Evolutionary conservation across 2,329 filamentous ascomycete genomes (phyloP), one percentile per base, ranked within the genome.

Genomic region (Stemphylium lycopersici): DNA sequence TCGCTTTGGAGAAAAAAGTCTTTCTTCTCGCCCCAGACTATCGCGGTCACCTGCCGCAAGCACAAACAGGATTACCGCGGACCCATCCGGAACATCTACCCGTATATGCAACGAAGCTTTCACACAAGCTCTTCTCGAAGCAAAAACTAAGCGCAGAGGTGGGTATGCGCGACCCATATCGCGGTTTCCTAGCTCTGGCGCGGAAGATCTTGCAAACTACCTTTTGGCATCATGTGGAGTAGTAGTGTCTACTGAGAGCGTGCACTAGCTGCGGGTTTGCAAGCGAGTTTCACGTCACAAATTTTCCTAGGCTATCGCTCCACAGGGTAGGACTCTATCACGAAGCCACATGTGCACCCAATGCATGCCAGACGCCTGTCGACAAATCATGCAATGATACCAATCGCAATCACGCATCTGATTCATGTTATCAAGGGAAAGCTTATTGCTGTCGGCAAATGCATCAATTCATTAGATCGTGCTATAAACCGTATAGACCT

Each of bases 391-490:
- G 26, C 26, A 3, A 29, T 29, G 5, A 34, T 3, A 44, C 12
- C 18, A 6, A 22, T 31, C 13, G 22, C n/a, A 16, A 11, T 45
- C 32, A 45, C 31, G 7, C 20, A 26, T 34, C n/a, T n/a, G 1
- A 3, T 10, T 16, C 3, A 12, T 44, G 12, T 15, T n/a, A 45
- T 5, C 2, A 39, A 3, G 3, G 15, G 11, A 32, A 29, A 18
- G 4, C 12, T 26, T 44, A 24, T n/a, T 45, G 3, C 13, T 32
- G 18, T 31, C 60, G 63, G 48, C 59, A 59, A 48, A 58, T 59
- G 59, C 65, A 63, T 55, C 65, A 67, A 62, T 63, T 68, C 65
- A 61, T 64, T 68, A 26, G 60, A 69, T 67, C 56, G 66, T 65
- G 67, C 68, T 70, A 67, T 70, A 56, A 66, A 54, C 64, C 64